Evolutionary conservation across 371 early-diverging fungal species (phyloP), one percentile per base, ranked within the genome.

Genomic region (Syncephalastrum monosporum): DNA sequence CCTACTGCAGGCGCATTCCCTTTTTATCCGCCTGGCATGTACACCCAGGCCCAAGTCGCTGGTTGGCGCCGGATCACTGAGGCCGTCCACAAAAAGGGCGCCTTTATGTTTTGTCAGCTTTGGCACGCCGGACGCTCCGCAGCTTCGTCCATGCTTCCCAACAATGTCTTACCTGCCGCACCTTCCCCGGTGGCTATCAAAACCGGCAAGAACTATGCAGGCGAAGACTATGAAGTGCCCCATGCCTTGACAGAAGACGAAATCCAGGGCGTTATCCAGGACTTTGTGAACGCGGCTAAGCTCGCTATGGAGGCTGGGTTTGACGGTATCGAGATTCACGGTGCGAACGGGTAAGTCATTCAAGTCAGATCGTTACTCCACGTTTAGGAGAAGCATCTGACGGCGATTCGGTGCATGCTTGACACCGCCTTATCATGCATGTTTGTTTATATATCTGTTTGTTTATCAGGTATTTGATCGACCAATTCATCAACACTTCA

Each of bases 201-300:
- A 4, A 10, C 38, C 38, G 66, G 61, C 19, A 15, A 14, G 8
- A 23, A n/a, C 24, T 17, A 17, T 17, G 14, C 38, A 5, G 61
- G 61, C 45, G 23, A 48, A n/a, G 41, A 53, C 1, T 71, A 67
- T 44, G 76, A 72, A 4, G 55, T 51, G 5, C 92, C 93, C 24
- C 72, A 70, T 41, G 91, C 84, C 42, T 59, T 91, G 48, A 71
- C 79, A 0, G 50, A 72, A 3, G 77, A 75, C 13, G 83, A 91
- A 45, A 93, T 95, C 45, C 59, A 69, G 8, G 55, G 65, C 4
- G 53, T 85, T 14, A 71, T 80, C n/a, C 42, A 72, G 17, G 82
- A 81, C 16, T 95, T 54, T 25, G 55, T 45, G 21, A 19, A 44
- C 2, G 55, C 55, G 2, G 55, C 55, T 15, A 23, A 54, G 45